Conservation (phyloP, 108 stramenopile genomes). For the Cylindrotheca closterium region DNA sequence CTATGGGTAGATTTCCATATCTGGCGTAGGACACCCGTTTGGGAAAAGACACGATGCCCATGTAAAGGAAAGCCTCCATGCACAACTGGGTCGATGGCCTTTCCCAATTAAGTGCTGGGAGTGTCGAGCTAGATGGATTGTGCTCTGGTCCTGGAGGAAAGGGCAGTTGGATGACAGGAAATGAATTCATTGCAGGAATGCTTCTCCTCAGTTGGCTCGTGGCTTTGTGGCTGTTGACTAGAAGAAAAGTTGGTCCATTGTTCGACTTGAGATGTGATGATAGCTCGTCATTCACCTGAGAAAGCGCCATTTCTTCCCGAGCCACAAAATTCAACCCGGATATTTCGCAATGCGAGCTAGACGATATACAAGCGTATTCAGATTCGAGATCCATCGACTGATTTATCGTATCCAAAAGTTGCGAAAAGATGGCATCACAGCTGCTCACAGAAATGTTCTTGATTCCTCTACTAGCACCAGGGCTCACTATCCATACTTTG, state of each 20-base stretch:
- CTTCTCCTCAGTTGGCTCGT: conserved; percentile 50
- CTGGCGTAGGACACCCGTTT: conserved; percentile 76
- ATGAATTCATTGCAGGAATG: conserved; percentile 79
- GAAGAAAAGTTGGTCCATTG: conserved; percentile 86
- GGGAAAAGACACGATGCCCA: conserved; percentile 81
- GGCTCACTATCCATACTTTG: conserved; percentile 81
- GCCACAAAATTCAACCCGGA: conserved; percentile 57
- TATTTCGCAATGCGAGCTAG: conserved; percentile 45
- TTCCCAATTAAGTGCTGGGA: conserved; percentile 93
- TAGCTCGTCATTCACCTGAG: conserved; percentile 73
- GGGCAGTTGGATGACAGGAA: conserved; percentile 82
- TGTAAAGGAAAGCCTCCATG: conserved; percentile 78
- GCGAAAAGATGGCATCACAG: conserved; percentile 64
- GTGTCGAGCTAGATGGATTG: conserved; percentile 69
- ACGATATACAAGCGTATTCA: conserved; percentile 68
- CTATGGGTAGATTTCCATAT: conserved; percentile 91
- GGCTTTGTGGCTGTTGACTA: conserved; percentile 65
- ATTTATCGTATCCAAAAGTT: conserved; percentile 68
- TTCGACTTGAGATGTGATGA: conserved; percentile 62
- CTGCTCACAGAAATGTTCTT: conserved; percentile 63
- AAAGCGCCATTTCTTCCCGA: conserved; percentile 59
- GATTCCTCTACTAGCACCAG: conserved; percentile 55
- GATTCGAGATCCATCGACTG: conserved; percentile 44
- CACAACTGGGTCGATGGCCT: conserved; percentile 78
- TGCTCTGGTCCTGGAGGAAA: conserved; percentile 84